Evolutionary conservation across 1,284 basidiomycete species (phyloP).

Genomic region (Heliocybe sulcata): DNA sequence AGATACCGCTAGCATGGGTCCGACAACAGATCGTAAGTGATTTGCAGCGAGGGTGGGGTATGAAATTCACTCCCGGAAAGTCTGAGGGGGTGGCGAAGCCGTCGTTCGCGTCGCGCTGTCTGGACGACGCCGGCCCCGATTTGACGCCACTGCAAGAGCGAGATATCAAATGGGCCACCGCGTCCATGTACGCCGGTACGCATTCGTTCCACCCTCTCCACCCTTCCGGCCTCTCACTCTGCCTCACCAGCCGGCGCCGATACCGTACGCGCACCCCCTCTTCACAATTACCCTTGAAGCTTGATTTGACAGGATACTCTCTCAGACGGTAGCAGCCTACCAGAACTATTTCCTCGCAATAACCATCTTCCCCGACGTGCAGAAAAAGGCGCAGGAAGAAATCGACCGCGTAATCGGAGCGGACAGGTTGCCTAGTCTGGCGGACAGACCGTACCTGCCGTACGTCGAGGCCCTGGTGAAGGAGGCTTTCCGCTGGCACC

Average conservation of each 20-base stretch:
- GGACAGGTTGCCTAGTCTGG: constrained; percentile 14
- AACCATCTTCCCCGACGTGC: constrained; percentile 20
- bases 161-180: constrained; percentile 12
- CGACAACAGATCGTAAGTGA: constrained; percentile 15
- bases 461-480: constrained; percentile 13
- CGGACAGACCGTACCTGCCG: constrained; percentile 15
- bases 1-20: constrained; percentile 16
- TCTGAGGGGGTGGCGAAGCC: constrained; percentile 13
- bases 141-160: constrained; percentile 8
- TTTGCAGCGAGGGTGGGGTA: not conserved
- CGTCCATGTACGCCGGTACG: constrained; percentile 11
- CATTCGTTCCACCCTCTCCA: too few relatives aligned
- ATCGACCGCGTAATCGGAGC: constrained; percentile 19
- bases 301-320: too few relatives aligned
- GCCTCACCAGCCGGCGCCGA: not conserved
- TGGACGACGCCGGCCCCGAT: constrained; percentile 5
- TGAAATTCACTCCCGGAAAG: constrained; percentile 1
- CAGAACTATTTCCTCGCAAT: constrained; percentile 23
- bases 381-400: constrained; percentile 19
- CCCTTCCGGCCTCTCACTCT: not conserved
- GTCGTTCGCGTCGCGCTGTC: constrained; percentile 10
- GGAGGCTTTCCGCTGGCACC: constrained; percentile 15
- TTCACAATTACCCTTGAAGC: too few relatives aligned
- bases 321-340: constrained; percentile 10
- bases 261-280: not conserved